A percentile compares a stretch with the other conserved stretches of the same genome.
Evolutionary conservation across 2,329 filamentous ascomycete species (phyloP).

Genomic region (Acarospora socialis): DNA sequence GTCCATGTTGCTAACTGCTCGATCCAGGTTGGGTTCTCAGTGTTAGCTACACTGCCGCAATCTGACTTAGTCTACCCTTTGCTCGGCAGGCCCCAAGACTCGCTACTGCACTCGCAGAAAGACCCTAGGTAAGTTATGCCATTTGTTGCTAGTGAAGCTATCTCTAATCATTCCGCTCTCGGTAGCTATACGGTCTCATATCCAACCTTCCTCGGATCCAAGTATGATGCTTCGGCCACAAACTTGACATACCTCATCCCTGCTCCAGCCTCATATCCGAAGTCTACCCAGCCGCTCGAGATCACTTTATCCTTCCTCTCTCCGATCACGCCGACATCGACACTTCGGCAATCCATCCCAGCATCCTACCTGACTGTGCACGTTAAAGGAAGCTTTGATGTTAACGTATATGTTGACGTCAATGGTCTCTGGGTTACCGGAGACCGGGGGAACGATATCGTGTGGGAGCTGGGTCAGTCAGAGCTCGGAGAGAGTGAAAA

Average conservation of each 20-base stretch:
- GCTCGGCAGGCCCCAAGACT: constrained; percentile 52
- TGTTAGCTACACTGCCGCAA: constrained; percentile 47
- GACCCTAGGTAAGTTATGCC: not conserved
- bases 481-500: constrained; percentile 25
- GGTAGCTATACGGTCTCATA: constrained; percentile 43
- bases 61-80: constrained; percentile 49
- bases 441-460: constrained; percentile 51
- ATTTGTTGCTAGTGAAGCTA: too few relatives aligned
- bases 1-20: not conserved
- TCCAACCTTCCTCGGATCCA: constrained; percentile 44
- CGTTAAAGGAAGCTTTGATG: constrained; percentile 50
- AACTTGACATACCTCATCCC: constrained; percentile 52
- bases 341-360: constrained; percentile 66
- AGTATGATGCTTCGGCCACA: constrained; percentile 56
- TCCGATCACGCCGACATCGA: constrained; percentile 68
- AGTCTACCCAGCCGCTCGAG: constrained; percentile 28
- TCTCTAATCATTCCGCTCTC: too few relatives aligned
- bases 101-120: constrained; percentile 25
- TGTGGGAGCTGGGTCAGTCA: constrained; percentile 48
- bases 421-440: constrained; percentile 76
- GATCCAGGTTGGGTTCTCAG: constrained; percentile 42
- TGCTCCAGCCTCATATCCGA: constrained; percentile 20
- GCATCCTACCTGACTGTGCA: constrained; percentile 62
- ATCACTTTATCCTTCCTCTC: constrained; percentile 54
- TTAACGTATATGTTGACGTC: constrained; percentile 52